Conservation (phyloP, 2,329 filamentous ascomycete genomes). For the Phaeophleospora eucalypticola region DNA sequence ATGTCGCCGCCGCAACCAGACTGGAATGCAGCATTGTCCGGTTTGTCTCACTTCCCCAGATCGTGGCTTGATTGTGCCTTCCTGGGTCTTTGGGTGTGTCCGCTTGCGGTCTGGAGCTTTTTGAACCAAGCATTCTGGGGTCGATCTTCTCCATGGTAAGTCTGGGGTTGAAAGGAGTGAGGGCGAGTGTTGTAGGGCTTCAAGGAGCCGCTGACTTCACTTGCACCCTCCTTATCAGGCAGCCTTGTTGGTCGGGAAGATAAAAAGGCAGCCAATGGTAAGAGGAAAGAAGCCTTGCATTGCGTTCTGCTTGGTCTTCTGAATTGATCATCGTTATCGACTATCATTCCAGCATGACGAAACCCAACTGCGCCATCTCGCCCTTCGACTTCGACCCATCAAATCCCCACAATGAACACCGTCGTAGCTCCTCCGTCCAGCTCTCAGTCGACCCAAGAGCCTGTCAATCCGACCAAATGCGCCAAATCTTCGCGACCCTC, state of each 20-base stretch:
- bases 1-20: constrained; percentile 1
- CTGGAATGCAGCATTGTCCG: constrained; percentile 1
- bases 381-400: not conserved
- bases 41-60: constrained; percentile 2
- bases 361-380: not conserved
- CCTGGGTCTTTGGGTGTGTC: not conserved
- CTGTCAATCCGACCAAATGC: not conserved
- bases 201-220: not conserved
- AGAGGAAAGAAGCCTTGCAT: too few relatives aligned
- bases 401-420: not conserved
- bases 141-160: not conserved
- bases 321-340: too few relatives aligned
- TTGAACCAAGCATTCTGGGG: not conserved
- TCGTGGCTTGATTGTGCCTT: not conserved
- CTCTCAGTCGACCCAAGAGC: not conserved
- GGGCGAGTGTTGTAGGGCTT: too few relatives aligned
- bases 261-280: too few relatives aligned
- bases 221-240: too few relatives aligned
- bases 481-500: constrained; percentile 4
- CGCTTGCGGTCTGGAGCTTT: too few relatives aligned
- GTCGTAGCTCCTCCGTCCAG: not conserved
- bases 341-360: not conserved
- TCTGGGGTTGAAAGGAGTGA: too few relatives aligned
- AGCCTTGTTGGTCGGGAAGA: too few relatives aligned
- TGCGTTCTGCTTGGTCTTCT: too few relatives aligned